These are phyloP conservation scores for Cucumis cinereus DNA, from an alignment of 306 rosid genomes.

Conservation along the genomic window DNA sequence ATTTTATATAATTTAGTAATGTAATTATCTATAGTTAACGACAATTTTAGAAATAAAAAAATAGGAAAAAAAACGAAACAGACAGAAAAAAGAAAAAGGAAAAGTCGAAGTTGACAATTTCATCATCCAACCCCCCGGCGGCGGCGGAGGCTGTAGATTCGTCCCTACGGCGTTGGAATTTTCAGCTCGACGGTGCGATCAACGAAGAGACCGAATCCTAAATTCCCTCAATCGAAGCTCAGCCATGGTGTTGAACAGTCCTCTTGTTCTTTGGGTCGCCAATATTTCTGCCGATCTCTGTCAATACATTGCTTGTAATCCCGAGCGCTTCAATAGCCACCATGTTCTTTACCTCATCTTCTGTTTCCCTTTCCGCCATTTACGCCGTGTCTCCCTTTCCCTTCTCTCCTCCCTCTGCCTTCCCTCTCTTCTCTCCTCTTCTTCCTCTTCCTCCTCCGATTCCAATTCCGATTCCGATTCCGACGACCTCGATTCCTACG, in stretches of 20 bases:
- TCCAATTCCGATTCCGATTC: background rate
- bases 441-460: background rate
- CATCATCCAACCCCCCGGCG: background rate
- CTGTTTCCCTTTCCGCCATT: slow-evolving; percentile 41
- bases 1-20: no score
- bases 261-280: slow-evolving; percentile 42
- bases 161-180: background rate
- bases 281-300: slow-evolving; percentile 41
- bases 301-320: slow-evolving; percentile 81
- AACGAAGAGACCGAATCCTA: background rate
- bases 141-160: background rate
- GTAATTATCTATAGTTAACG: background rate
- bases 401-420: slow-evolving; percentile 26
- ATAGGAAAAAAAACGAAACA: background rate
- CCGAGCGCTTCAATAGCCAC: slow-evolving; percentile 38
- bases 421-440: slow-evolving; percentile 7
- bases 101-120: background rate
- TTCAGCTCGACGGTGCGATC: background rate
- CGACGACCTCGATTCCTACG: background rate
- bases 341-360: slow-evolving; percentile 48
- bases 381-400: slow-evolving; percentile 28
- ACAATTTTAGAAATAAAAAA: background rate
- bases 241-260: slow-evolving; percentile 60
- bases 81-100: background rate
- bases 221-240: slow-evolving; percentile 2